phyloP scores from a whole-genome alignment of 176 grass and related monocot genomes.

The Musa beccarii region DNA sequence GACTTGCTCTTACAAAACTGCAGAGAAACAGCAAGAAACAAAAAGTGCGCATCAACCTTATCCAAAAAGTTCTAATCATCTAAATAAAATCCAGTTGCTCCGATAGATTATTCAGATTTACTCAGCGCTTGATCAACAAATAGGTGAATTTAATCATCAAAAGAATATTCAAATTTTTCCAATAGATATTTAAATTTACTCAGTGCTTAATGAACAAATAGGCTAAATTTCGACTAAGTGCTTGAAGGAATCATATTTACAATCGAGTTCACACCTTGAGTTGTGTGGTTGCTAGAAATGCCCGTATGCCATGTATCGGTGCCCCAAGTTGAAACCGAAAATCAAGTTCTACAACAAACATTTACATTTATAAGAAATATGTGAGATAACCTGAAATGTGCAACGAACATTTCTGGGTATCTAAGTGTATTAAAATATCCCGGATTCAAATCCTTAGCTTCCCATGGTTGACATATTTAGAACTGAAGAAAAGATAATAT shows the following conservation, averaged over 20 bases:
- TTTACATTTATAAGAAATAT: slow-evolving; percentile 16
- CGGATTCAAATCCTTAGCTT: neutral
- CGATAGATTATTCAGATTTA: slow-evolving; percentile 9
- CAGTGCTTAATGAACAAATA: neutral
- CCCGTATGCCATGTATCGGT: slow-evolving; percentile 91
- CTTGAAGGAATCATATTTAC: slow-evolving; percentile 13
- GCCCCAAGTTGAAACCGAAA: slow-evolving; percentile 86
- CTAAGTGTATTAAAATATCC: neutral
- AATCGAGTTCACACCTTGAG: slow-evolving; percentile 50
- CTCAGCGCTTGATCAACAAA: neutral
- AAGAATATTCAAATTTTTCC: neutral
- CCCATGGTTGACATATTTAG: neutral
- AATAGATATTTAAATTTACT: slow-evolving; percentile 11
- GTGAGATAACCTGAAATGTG: neutral
- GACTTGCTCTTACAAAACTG: neutral
- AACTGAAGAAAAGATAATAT: slow-evolving; percentile 1
- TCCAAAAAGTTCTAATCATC: neutral
- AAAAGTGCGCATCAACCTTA: neutral
- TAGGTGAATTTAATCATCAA: neutral
- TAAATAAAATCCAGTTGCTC: neutral
- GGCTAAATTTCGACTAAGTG: neutral
- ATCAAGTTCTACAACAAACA: slow-evolving; percentile 74
- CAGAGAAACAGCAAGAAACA: neutral
- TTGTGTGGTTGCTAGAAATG: slow-evolving; percentile 88
- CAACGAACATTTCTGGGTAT: neutral